Evolutionary conservation across 805 yeast species (phyloP).

Genomic region (Candida khao-thaluensis): DNA sequence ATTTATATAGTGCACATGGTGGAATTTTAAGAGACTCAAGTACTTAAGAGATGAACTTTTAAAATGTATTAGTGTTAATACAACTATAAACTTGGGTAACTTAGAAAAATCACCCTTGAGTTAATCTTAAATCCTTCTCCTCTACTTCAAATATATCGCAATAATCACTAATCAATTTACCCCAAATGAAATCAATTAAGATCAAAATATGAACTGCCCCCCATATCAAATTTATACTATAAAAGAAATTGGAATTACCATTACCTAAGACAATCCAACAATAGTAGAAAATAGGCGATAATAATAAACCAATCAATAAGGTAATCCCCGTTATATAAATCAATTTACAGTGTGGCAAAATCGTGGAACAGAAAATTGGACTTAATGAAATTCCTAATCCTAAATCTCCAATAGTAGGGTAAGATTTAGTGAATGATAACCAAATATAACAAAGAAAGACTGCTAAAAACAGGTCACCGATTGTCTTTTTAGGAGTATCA

Average conservation of each 20-base stretch:
- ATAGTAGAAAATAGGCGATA: constrained; percentile 88
- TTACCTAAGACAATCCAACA: constrained; percentile 93
- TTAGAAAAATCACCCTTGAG: constrained; percentile 11
- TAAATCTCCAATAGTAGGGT: constrained; percentile 81
- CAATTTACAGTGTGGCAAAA: constrained; percentile 46
- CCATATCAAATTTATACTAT: constrained; percentile 85
- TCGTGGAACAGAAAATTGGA: constrained; percentile 47
- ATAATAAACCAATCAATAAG: constrained; percentile 50
- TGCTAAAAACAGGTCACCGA: constrained; percentile 60
- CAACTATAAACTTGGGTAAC: too few species aligned
- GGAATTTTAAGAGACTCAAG: too few species aligned
- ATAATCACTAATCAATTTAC: constrained; percentile 66
- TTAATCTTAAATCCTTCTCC: constrained; percentile 12
- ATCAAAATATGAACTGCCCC: constrained; percentile 67
- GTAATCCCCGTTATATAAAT: constrained; percentile 49
- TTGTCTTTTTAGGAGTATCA: constrained; percentile 3
- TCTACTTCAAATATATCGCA: constrained; percentile 37
- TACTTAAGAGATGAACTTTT: too few species aligned
- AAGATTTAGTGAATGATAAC: constrained; percentile 69
- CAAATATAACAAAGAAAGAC: constrained; percentile 40
- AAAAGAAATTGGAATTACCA: constrained; percentile 95
- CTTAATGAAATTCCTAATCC: constrained; percentile 42
- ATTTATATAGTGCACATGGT: too few species aligned
- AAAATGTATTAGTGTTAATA: too few species aligned
- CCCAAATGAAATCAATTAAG: constrained; percentile 80